Evolutionary conservation across 176 grass and related monocot species (phyloP), one percentile per base, ranked within the genome.

Genomic region (Cenchrus americanus): DNA sequence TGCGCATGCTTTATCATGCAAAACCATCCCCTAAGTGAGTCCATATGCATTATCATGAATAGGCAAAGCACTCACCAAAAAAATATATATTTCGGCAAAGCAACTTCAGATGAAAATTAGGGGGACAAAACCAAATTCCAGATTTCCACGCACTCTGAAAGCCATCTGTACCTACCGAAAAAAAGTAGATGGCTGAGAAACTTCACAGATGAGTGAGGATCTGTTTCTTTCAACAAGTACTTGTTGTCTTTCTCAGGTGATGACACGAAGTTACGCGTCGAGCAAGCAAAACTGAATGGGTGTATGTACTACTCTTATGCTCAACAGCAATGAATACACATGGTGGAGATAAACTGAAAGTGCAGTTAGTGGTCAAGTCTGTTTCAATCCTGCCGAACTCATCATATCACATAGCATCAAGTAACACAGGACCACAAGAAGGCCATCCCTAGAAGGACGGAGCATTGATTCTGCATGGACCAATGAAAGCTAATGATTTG

Each of bases 341-440:
- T 68, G 80, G 40, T 77, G 41, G 58, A 80, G 80, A 84, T 78
- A 34, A 88, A 76, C 14, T 84, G 24, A 83, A 83, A 60, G 68
- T 82, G 54, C 30, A 40, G 24, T 76, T 76, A 80, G 73, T 80
- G 82, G 82, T 62, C 50, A 69, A 69, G 79, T 89, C 70, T 19
- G 53, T 64, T 74, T 82, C 78, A 85, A 83, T 77, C 79, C 32
- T 80, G 66, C 88, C 85, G 62, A 91, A 75, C 82, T 73, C 37
- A 87, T 73, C 75, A 86, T 82, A 53, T 74, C 73, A 84, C 51
- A 88, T 70, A 57, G 55, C 68, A 90, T 80, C 83, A 80, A 86
- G 66, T 74, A 88, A 58, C 66, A 69, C 17, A 75, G 77, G 88
- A 75, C 80, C 69, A 82, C 71, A 48, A 43, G 59, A 75, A 89